A percentile compares a stretch with the other conserved stretches of the same genome.
These are phyloP conservation scores for Xylariaceae sp. DNA, from an alignment of 2,329 filamentous ascomycete species.

Conservation along the genomic window DNA sequence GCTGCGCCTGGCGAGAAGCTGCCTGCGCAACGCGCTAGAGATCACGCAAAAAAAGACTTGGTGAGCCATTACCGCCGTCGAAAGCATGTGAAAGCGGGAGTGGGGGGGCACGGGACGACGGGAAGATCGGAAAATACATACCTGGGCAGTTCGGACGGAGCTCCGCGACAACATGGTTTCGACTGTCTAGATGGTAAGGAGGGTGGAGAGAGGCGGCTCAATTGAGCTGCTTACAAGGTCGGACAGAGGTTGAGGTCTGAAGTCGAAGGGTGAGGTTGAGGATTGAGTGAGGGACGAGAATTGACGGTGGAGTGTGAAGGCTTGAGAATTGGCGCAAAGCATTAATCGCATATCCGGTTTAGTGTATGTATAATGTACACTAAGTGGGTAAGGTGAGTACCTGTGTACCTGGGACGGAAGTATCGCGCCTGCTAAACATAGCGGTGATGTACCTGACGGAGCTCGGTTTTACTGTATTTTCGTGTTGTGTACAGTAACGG, in stretches of 20 bases:
- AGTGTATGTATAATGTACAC: constrained; percentile 13
- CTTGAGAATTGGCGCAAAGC: constrained; percentile 31
- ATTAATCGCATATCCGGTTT: constrained; percentile 20
- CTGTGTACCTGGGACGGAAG: neutral
- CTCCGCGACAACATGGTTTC: constrained; percentile 52
- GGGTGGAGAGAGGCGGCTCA: constrained; percentile 15
- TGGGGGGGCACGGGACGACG: constrained; percentile 14
- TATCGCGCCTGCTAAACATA: no score
- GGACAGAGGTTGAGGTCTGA: constrained; percentile 11
- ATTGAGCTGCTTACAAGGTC: constrained; percentile 17
- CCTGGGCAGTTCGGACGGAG: constrained; percentile 53
- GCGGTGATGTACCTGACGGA: neutral
- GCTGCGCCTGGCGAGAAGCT: constrained; percentile 43
- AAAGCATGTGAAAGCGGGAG: constrained; percentile 19
- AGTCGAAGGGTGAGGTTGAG: constrained; percentile 1
- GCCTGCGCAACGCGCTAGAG: constrained; percentile 48
- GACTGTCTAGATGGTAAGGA: constrained; percentile 7
- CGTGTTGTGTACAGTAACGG: neutral
- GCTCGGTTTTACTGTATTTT: neutral
- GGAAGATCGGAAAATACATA: constrained; percentile 33
- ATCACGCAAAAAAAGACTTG: constrained; percentile 1
- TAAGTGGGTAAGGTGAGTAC: constrained; percentile 3
- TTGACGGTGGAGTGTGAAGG: neutral
- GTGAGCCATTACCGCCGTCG: constrained; percentile 8
- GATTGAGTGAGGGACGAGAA: neutral